These are phyloP conservation scores for Sporothrix inflata DNA, from an alignment of 2,329 filamentous ascomycete species.

Conservation along the genomic window DNA sequence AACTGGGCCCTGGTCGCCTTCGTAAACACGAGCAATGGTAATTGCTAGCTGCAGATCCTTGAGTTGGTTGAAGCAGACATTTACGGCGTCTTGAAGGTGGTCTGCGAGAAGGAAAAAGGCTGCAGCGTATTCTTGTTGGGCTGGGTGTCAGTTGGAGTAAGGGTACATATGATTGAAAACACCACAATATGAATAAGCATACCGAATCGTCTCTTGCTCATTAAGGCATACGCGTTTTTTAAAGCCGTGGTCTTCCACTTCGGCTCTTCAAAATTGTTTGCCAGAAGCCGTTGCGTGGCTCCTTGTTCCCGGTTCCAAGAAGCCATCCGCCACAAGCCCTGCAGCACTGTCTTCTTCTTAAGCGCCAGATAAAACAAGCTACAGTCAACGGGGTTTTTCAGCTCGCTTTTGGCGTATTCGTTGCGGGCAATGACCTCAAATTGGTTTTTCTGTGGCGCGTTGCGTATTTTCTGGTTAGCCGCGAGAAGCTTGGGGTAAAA, in stretches of 20 bases:
- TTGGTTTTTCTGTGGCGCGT: conserved; percentile 62
- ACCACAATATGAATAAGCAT: background rate
- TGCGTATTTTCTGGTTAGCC: background rate
- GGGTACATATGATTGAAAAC: background rate
- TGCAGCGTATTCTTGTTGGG: conserved; percentile 76
- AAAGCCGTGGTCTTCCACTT: conserved; percentile 87
- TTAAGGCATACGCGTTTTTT: conserved; percentile 94
- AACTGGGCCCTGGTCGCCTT: conserved; percentile 78
- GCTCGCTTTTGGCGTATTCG: conserved; percentile 85
- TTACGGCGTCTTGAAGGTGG: conserved; percentile 80
- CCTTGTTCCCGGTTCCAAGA: conserved; percentile 84
- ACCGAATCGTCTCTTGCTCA: conserved; percentile 89
- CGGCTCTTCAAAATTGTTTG: conserved; percentile 87
- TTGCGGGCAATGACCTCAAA: conserved; percentile 91
- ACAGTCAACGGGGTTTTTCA: conserved; percentile 89
- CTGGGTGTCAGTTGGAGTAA: background rate
- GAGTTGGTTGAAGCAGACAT: conserved; percentile 83
- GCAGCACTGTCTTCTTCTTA: conserved; percentile 84
- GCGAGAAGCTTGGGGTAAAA: background rate
- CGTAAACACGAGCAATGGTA: conserved; percentile 83
- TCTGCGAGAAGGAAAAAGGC: conserved; percentile 94
- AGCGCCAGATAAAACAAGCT: conserved; percentile 90
- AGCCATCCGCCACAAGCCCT: conserved; percentile 94
- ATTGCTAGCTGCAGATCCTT: conserved; percentile 89
- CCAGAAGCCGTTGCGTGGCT: conserved; percentile 76